A percentile compares a stretch with the other conserved stretches of the same genome.
phyloP scores from a whole-genome alignment of 2,329 filamentous ascomycete genomes.

The Xylariomycetidae sp. region DNA sequence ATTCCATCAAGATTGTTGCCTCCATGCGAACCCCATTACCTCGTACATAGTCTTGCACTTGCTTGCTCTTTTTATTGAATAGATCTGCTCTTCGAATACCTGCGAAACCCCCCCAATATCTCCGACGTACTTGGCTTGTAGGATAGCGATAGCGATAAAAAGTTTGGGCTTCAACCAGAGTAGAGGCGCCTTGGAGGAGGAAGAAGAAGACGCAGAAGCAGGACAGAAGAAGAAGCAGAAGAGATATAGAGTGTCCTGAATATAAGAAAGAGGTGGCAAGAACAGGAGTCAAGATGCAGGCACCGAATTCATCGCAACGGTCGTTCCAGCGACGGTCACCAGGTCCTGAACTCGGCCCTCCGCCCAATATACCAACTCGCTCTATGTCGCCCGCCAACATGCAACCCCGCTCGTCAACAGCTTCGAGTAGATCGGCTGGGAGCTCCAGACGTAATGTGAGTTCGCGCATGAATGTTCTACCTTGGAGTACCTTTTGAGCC shows the following conservation, averaged over 20 bases:
- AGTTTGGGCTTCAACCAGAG: no score
- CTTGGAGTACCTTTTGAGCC: no score
- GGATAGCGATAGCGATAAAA: no score
- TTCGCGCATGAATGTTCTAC: no score
- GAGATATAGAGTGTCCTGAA: slow-evolving; percentile 7
- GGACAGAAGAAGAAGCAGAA: slow-evolving; percentile 8
- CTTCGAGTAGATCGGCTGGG: slow-evolving; percentile 57
- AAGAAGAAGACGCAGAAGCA: slow-evolving; percentile 12
- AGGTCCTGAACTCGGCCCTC: slow-evolving; percentile 52
- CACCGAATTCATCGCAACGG: slow-evolving; percentile 47
- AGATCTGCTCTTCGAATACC: no score
- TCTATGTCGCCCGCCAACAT: slow-evolving; percentile 57
- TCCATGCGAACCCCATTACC: no score
- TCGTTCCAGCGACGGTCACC: slow-evolving; percentile 58
- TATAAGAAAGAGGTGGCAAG: no score
- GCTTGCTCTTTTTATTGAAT: no score
- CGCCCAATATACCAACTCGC: slow-evolving; percentile 48
- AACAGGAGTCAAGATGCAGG: slow-evolving; percentile 44
- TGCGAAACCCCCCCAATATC: no score
- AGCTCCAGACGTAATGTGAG: slow-evolving; percentile 56
- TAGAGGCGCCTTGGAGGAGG: slow-evolving; percentile 1
- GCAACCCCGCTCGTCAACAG: slow-evolving; percentile 60
- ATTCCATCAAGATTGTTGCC: no score
- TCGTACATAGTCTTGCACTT: no score
- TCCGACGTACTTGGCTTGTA: no score